Conservation (phyloP, 2,329 filamentous ascomycete species). For the Alternaria conjuncta region DNA sequence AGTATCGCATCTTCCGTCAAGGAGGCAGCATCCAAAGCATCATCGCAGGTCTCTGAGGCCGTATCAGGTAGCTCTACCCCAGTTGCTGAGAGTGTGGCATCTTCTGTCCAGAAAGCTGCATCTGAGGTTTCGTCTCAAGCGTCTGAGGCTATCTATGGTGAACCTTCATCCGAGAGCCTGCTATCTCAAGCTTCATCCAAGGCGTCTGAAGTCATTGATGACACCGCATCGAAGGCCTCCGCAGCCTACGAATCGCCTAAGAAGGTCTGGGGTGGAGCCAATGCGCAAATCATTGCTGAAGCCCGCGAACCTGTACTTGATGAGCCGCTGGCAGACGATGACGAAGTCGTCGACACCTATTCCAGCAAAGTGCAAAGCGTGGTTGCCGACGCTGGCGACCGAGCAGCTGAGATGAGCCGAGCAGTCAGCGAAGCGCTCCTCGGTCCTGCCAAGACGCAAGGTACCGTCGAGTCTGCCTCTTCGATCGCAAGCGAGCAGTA, state of each 20-base stretch:
- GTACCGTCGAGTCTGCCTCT: slow-evolving; percentile 57
- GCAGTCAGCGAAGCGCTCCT: slow-evolving; percentile 64
- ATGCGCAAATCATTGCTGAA: slow-evolving; percentile 58
- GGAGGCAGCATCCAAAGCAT: slow-evolving; percentile 44
- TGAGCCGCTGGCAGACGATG: slow-evolving; percentile 57
- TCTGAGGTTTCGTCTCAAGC: slow-evolving; percentile 38
- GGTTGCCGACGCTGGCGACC: slow-evolving; percentile 59
- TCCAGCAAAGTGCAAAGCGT: slow-evolving; percentile 60
- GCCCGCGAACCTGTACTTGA: slow-evolving; percentile 56
- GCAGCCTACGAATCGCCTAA: slow-evolving; percentile 45
- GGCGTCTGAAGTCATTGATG: slow-evolving; percentile 25
- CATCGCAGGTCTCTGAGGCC: slow-evolving; percentile 35
- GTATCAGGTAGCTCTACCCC: slow-evolving; percentile 39
- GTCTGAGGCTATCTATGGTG: slow-evolving; percentile 32
- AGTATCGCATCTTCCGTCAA: slow-evolving; percentile 47
- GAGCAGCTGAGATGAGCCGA: slow-evolving; percentile 60
- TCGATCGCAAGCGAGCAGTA: slow-evolving; percentile 65
- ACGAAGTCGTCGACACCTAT: slow-evolving; percentile 54
- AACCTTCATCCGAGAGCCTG: slow-evolving; percentile 23
- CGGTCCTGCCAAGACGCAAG: slow-evolving; percentile 54
- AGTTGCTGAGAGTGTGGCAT: slow-evolving; percentile 42
- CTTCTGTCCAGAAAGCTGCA: slow-evolving; percentile 46
- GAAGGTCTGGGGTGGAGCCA: slow-evolving; percentile 62
- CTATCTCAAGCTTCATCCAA: slow-evolving; percentile 36
- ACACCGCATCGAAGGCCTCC: slow-evolving; percentile 30